phyloP scores from a whole-genome alignment of 2,329 filamentous ascomycete genomes.

The Paracoccidioides brasiliensis region DNA sequence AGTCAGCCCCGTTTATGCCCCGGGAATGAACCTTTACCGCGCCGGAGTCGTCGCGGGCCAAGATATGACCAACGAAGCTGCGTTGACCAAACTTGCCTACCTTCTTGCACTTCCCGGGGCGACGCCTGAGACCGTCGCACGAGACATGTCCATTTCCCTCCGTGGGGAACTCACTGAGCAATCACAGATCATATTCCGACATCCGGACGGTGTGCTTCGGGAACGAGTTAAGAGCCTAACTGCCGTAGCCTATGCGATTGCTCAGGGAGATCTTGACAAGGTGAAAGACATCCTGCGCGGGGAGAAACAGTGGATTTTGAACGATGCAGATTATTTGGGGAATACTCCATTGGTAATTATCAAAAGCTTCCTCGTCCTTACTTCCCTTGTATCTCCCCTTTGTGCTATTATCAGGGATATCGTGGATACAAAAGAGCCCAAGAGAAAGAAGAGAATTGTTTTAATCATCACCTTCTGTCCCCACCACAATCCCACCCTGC shows the following conservation, averaged over 20 bases:
- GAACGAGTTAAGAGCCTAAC: constrained; percentile 54
- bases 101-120: constrained; percentile 57
- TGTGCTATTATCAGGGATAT: too few species aligned
- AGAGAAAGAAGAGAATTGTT: too few species aligned
- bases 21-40: constrained; percentile 62
- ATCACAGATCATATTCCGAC: constrained; percentile 59
- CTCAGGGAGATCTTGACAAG: constrained; percentile 52
- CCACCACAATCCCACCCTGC: not conserved
- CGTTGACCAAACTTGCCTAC: constrained; percentile 81
- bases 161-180: constrained; percentile 77
- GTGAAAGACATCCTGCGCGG: constrained; percentile 55
- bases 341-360: constrained; percentile 48
- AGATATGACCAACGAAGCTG: constrained; percentile 80
- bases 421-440: not conserved
- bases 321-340: constrained; percentile 66
- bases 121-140: constrained; percentile 52
- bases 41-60: constrained; percentile 82
- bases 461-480: not conserved
- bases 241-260: constrained; percentile 67
- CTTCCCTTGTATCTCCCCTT: not conserved
- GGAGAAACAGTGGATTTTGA: constrained; percentile 55
- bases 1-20: constrained; percentile 65
- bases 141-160: constrained; percentile 59
- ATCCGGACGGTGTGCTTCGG: constrained; percentile 49
- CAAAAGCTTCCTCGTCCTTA: not conserved